phyloP scores from a whole-genome alignment of 1,284 basidiomycete genomes.

The Puccinia horiana region DNA sequence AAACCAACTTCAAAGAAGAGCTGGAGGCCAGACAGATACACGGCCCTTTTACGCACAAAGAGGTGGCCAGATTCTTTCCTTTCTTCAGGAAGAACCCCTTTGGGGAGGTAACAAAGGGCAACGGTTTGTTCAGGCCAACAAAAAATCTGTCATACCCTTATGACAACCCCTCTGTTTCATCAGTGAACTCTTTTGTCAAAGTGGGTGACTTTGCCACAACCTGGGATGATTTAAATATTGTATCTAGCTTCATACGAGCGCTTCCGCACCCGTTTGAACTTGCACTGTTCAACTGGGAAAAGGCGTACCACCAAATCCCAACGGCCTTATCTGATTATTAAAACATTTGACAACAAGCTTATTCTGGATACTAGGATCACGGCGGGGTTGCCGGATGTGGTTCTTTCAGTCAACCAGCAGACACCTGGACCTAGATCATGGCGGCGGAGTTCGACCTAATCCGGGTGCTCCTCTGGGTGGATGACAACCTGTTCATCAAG shows the following conservation, averaged over 20 bases:
- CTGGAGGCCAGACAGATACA: not conserved
- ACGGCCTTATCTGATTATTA: not conserved
- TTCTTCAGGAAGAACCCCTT: constrained; percentile 4
- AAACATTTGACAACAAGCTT: not conserved
- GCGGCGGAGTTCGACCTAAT: not conserved
- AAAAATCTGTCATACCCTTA: constrained; percentile 3
- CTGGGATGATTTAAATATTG: not conserved
- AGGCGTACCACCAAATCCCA: too few relatives aligned
- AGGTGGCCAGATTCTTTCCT: not conserved
- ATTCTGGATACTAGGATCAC: not conserved
- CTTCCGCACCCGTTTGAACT: too few relatives aligned
- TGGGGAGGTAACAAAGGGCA: constrained; percentile 3
- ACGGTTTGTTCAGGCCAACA: constrained; percentile 2
- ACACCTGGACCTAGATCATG: not conserved
- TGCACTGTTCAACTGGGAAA: too few relatives aligned
- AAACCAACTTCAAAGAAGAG: too few relatives aligned
- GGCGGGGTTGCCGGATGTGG: too few relatives aligned
- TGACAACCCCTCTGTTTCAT: too few relatives aligned
- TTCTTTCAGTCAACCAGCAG: too few relatives aligned
- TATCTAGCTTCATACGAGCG: too few relatives aligned
- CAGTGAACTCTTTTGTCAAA: not conserved
- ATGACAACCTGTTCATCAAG: constrained; percentile 8
- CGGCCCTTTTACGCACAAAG: not conserved
- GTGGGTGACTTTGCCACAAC: not conserved
- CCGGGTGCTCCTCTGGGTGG: not conserved